Evolutionary conservation across 2,329 filamentous ascomycete genomes (phyloP).

Genomic region (Aureobasidium sp.): DNA sequence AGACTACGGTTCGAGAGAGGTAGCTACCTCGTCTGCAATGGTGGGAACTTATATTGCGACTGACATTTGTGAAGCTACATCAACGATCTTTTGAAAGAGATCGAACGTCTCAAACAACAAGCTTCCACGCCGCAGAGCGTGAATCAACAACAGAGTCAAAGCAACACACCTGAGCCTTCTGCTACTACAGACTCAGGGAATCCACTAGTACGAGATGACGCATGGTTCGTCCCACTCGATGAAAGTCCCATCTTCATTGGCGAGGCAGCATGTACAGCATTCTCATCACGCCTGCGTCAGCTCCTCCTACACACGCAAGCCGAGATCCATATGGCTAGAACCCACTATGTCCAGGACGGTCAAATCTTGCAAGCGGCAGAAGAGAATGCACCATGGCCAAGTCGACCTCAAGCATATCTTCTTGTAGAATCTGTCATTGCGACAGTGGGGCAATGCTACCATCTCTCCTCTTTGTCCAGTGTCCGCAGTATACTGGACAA

Average conservation of each 20-base stretch:
- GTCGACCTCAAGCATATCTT: constrained; percentile 29
- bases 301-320: constrained; percentile 19
- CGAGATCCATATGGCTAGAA: constrained; percentile 26
- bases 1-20: constrained; percentile 25
- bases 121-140: neutral
- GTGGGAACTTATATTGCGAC: neutral
- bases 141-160: neutral
- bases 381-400: constrained; percentile 31
- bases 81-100: constrained; percentile 24
- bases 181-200: constrained; percentile 21
- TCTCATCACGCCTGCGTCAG: constrained; percentile 30
- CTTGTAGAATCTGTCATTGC: constrained; percentile 35
- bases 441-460: constrained; percentile 33
- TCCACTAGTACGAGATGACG: constrained; percentile 30
- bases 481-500: constrained; percentile 32
- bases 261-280: constrained; percentile 31
- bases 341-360: constrained; percentile 25
- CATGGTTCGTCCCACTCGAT: constrained; percentile 28
- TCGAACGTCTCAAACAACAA: constrained; percentile 20
- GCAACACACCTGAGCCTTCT: neutral
- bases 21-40: neutral
- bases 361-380: constrained; percentile 28
- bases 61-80: constrained; percentile 20
- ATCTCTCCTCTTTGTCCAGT: constrained; percentile 33
- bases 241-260: constrained; percentile 28